Base-by-base conservation (phyloP, 2,329 filamentous ascomycete species). In the Ustilaginoidea virens region DNA sequence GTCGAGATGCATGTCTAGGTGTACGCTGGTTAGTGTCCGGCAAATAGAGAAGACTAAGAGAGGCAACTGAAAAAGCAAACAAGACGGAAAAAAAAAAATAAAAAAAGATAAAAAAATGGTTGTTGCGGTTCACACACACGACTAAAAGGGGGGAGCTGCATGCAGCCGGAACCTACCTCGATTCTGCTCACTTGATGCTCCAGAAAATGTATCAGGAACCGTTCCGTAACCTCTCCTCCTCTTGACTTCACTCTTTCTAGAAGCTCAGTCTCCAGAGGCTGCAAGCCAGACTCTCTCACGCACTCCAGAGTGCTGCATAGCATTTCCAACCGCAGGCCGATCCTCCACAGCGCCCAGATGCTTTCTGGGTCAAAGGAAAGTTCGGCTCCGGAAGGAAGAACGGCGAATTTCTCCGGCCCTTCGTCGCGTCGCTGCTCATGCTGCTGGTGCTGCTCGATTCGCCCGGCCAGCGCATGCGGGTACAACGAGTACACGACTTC, bases 401-500 rank as follows among this genome's bases (percentile, higher is more conserved):
- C 66, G 1, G 74, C 72, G 9, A 71, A 73, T 39, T 70, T 66
- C 16, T 65, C 61, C 27, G 59, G 48, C 27, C 52, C 55, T 39
- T 66, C 52, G 5, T 51, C 51, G 18, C 50, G 48, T 16, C 50
- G 50, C n/a, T n/a, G n/a, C 37, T 66, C 55, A 33, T 63, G 58
- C 27, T 61, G 58, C 38, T 58, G 57, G 39, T 86, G 80, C 21
- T 76, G 67, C 10, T 78, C 69, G 34, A 85, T 75, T 35, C 90
- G 78, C 22, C 82, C 83, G 9, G 80, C 74, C 18, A 98, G 69
- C 1, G 79, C 72, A 49, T 93, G 85, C 3, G 90, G 87, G 49
- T 94, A 98, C 50, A 98, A 80, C 33, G 92, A 75, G 55, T 93
- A 96, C 41, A 98, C 78, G 35, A 85, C 78, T 51, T 98, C 90